A percentile compares a stretch with the other conserved stretches of the same genome.
phyloP scores from a whole-genome alignment of 176 grass and related monocot genomes.

The Olyra latifolia region DNA sequence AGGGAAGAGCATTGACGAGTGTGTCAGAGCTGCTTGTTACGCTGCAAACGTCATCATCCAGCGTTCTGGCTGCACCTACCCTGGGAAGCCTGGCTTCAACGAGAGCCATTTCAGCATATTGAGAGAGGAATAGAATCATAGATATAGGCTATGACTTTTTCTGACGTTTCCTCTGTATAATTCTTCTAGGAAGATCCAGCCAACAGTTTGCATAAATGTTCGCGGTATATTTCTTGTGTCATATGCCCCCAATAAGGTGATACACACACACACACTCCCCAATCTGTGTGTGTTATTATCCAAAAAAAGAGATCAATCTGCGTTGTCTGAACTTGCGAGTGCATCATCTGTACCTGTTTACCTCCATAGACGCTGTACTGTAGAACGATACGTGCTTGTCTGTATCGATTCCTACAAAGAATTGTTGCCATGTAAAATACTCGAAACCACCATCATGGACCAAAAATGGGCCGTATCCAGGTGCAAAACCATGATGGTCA shows the following conservation, averaged over 20 bases:
- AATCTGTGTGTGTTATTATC: too few relatives aligned
- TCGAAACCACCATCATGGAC: neutral
- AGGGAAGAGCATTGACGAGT: constrained; percentile 70
- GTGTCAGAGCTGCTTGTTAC: constrained; percentile 72
- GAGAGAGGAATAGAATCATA: neutral
- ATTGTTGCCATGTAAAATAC: too few relatives aligned
- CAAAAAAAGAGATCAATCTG: neutral
- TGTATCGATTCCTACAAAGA: too few relatives aligned
- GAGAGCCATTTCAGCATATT: constrained; percentile 25
- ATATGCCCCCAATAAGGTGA: neutral
- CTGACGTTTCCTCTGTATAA: neutral
- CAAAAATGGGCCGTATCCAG: neutral
- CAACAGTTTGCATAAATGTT: too few relatives aligned
- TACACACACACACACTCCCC: too few relatives aligned
- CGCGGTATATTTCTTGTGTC: neutral
- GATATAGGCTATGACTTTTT: neutral
- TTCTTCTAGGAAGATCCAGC: neutral
- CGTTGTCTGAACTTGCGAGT: neutral
- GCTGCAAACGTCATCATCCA: constrained; percentile 91
- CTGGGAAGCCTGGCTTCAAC: constrained; percentile 88
- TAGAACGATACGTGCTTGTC: too few relatives aligned
- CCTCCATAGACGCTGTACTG: too few relatives aligned
- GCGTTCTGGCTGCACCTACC: constrained; percentile 85
- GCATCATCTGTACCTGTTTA: neutral
- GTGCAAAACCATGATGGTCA: too few relatives aligned